Conservation (phyloP, 768 basidiomycete species). For the Lyophyllum decastes region DNA sequence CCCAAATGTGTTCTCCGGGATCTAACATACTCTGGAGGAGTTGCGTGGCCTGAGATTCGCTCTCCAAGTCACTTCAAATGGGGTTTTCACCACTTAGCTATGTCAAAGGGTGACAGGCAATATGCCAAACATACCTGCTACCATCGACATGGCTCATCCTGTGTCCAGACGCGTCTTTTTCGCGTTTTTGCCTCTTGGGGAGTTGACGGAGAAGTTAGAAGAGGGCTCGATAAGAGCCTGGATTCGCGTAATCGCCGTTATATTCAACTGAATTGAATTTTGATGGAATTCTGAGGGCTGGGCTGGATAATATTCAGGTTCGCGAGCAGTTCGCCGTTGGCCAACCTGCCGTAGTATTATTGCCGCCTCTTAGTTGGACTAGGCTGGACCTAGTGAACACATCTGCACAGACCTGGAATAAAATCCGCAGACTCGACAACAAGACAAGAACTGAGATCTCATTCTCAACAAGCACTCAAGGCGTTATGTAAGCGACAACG, state of each 20-base stretch:
- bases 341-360: not conserved
- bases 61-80: slow-evolving; percentile 36
- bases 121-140: slow-evolving; percentile 34
- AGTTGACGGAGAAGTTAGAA: not conserved
- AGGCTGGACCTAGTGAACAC: not conserved
- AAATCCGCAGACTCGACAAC: not conserved
- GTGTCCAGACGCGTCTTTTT: slow-evolving; percentile 5
- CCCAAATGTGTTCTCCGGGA: slow-evolving; percentile 19
- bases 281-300: slow-evolving; percentile 3
- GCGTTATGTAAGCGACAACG: not conserved
- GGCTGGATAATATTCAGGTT: not conserved
- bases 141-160: slow-evolving; percentile 36
- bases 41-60: slow-evolving; percentile 57
- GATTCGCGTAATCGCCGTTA: not conserved
- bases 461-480: not conserved
- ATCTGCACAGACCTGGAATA: not conserved
- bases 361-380: not conserved
- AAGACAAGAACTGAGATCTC: not conserved
- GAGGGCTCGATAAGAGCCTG: not conserved
- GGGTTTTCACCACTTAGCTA: slow-evolving; percentile 5
- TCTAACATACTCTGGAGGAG: slow-evolving; percentile 48
- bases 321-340: not conserved
- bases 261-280: slow-evolving; percentile 2
- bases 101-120: not conserved
- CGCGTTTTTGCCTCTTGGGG: slow-evolving; percentile 3